Percentiles rank a stretch among this genome's conserved stretches.
phyloP scores from a whole-genome alignment of 331 rosid genomes.

The Dryas integrifolia region DNA sequence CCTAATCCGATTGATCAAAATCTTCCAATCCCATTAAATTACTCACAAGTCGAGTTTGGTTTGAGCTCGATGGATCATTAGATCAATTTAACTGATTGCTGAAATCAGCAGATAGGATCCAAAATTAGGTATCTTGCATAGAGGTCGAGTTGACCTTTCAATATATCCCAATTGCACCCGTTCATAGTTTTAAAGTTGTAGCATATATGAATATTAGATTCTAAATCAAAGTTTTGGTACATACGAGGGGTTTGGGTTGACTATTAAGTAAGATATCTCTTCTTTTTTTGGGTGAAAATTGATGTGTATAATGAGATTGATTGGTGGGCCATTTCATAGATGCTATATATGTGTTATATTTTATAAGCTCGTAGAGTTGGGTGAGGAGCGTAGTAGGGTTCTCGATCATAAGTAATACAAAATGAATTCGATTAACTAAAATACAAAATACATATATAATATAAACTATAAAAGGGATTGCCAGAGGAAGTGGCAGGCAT shows the following conservation, averaged over 20 bases:
- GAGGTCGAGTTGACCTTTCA: too few relatives aligned
- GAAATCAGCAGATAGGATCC: too few relatives aligned
- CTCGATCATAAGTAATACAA: slow-evolving; percentile 16
- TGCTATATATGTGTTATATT: slow-evolving; percentile 24
- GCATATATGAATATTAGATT: too few relatives aligned
- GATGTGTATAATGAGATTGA: slow-evolving; percentile 13
- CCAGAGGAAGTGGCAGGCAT: slow-evolving; percentile 46
- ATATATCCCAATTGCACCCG: too few relatives aligned
- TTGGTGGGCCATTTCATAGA: slow-evolving; percentile 38
- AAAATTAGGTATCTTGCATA: too few relatives aligned
- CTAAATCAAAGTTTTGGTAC: too few relatives aligned
- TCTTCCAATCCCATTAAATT: too few relatives aligned
- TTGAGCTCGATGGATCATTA: too few relatives aligned
- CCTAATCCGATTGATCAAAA: too few relatives aligned
- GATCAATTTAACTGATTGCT: too few relatives aligned
- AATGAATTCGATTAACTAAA: slow-evolving; percentile 5
- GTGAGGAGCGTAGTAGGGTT: slow-evolving; percentile 7
- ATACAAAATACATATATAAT: slow-evolving; percentile 17
- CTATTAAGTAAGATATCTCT: slow-evolving; percentile 5
- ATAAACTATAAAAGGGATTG: slow-evolving; percentile 27
- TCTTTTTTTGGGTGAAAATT: background rate
- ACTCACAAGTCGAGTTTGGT: too few relatives aligned
- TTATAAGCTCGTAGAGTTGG: slow-evolving; percentile 14
- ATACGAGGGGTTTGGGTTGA: slow-evolving; percentile 1
- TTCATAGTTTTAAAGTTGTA: too few relatives aligned